Percentiles rank a stretch among this genome's conserved stretches.
Conservation (phyloP, 768 basidiomycete species). For the Hygrocybe coccinea region DNA sequence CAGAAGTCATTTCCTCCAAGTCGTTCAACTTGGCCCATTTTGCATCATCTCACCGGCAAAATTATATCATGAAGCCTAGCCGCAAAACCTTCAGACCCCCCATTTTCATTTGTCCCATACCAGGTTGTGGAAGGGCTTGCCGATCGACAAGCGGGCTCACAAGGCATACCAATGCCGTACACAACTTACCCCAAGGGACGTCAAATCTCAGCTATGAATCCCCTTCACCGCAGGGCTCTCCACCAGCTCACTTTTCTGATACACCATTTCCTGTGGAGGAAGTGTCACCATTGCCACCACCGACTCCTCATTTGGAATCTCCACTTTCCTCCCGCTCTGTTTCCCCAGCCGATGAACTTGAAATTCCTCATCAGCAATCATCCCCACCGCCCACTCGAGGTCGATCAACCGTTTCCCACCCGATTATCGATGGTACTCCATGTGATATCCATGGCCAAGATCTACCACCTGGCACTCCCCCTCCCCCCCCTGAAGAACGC, state of each 20-base stretch:
- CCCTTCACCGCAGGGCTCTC: neutral
- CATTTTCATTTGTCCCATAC: neutral
- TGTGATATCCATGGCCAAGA: neutral
- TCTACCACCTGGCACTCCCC: neutral
- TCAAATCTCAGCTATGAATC: neutral
- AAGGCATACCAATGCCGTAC: neutral
- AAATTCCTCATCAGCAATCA: neutral
- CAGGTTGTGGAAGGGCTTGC: neutral
- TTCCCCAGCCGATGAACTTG: neutral
- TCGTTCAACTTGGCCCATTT: no score
- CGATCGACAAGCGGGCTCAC: neutral
- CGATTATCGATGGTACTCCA: neutral
- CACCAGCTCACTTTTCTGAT: neutral
- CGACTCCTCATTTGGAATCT: neutral
- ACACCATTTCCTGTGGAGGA: neutral
- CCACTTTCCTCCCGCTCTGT: neutral
- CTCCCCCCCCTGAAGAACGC: slow-evolving; percentile 1
- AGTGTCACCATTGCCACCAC: neutral
- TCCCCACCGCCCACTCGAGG: neutral
- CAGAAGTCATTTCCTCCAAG: neutral
- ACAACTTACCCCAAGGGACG: neutral
- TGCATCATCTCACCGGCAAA: neutral
- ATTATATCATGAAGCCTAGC: neutral
- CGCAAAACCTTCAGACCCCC: neutral
- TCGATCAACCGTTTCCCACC: neutral